Evolutionary conservation across 2,329 filamentous ascomycete genomes (phyloP).

Genomic region (Cryphonectria carpinicola): DNA sequence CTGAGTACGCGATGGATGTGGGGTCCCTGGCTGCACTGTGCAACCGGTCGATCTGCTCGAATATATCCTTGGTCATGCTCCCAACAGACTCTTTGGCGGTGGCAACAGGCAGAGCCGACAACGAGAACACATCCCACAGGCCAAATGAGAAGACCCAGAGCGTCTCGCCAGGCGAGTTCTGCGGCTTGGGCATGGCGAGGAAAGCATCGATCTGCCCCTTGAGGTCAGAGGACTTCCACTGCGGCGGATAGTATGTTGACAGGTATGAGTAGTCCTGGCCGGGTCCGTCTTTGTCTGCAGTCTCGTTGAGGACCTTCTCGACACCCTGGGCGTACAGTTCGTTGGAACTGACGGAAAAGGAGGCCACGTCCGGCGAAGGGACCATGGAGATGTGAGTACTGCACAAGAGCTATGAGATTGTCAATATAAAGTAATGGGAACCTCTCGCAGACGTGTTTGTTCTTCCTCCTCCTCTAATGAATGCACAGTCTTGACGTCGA

Average conservation of each 20-base stretch:
- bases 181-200: constrained; percentile 43
- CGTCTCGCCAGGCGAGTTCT: constrained; percentile 47
- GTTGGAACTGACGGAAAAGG: constrained; percentile 60
- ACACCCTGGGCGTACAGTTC: constrained; percentile 54
- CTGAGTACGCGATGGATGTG: constrained; percentile 50
- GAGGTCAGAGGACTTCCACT: constrained; percentile 46
- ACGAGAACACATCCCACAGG: constrained; percentile 59
- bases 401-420: constrained; percentile 47
- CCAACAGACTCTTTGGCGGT: constrained; percentile 44
- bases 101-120: constrained; percentile 50
- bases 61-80: constrained; percentile 44
- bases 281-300: constrained; percentile 39
- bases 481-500: not conserved
- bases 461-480: too few relatives aligned
- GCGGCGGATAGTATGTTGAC: constrained; percentile 46
- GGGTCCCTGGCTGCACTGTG: constrained; percentile 48
- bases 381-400: constrained; percentile 50
- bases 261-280: constrained; percentile 51
- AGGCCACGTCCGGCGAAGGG: constrained; percentile 49
- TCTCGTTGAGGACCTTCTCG: constrained; percentile 38
- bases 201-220: constrained; percentile 50
- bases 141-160: constrained; percentile 58
- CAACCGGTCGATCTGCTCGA: constrained; percentile 51
- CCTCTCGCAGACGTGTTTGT: too few relatives aligned
- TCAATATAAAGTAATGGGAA: too few relatives aligned